Base-by-base conservation (phyloP, 2,329 filamentous ascomycete species). In the Leptosphaerulina australis region DNA sequence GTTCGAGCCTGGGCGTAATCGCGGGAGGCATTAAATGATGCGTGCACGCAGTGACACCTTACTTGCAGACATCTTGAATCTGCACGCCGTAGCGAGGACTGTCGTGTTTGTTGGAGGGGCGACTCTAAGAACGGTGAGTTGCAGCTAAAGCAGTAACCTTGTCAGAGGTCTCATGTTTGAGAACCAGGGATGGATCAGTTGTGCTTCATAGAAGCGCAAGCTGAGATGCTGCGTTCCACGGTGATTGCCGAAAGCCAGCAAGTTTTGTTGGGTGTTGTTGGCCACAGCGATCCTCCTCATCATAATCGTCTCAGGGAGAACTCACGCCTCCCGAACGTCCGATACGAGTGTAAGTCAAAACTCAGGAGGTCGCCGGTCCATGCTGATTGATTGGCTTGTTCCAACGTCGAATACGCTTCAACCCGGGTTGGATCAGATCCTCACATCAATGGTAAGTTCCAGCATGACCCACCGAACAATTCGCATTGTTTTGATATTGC, bases 381-480 rank as follows among this genome's bases (percentile, higher is more conserved):
- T 30, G n/a, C 21, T 47, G 50, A 65, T 65, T 63, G 60, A 60
- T 34, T 30, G 36, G 31, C 4, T 15, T 20, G 15, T n/a, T 18
- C 34, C 49, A 39, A 55, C 50, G 49, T 60, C 55, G 50, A 60
- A 51, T 50, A 50, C 52, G 53, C 48, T 49, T 38, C 43, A 7
- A 50, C 50, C 48, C 54, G 44, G 51, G 44, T 51, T 31, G 30
- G 53, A 51, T 53, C 55, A 59, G 58, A 55, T 58, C 47, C 51
- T 52, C 50, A 59, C 59, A 58, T 53, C 56, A 53, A 62, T 57
- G 58, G 57, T 59, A 49, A 59, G 52, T 44, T 59, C 58, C 60
- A 59, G 63, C 56, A 35, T 46, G 49, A 57, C 44, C 63, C 61
- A 58, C 56, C 59, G 59, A 57, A 60, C 57, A 61, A 58, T 60